A percentile compares a stretch with the other conserved stretches of the same genome.
Conservation (phyloP, 1,139 yeast genomes). For the Diutina siamensis region DNA sequence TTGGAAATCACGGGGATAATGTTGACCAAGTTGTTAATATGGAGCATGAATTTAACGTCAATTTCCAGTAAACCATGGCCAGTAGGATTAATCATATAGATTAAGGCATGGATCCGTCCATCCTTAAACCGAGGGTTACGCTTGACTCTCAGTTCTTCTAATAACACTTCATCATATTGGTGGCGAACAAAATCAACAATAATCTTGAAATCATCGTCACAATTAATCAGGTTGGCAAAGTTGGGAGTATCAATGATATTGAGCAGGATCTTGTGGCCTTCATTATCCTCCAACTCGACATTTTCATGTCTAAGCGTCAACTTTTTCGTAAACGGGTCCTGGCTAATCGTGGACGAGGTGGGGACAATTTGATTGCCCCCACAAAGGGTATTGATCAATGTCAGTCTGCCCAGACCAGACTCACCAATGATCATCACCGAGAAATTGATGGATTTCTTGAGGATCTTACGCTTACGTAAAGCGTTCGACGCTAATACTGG, state of each 20-base stretch:
- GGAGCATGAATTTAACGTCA: constrained; percentile 40
- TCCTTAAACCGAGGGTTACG: constrained; percentile 15
- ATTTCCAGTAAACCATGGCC: constrained; percentile 15
- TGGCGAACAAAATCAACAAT: constrained; percentile 12
- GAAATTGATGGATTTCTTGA: constrained; percentile 42
- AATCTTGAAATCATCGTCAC: constrained; percentile 12
- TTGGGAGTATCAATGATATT: constrained; percentile 44
- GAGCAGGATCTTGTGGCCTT: constrained; percentile 36
- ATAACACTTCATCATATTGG: constrained; percentile 12
- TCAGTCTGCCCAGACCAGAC: constrained; percentile 50
- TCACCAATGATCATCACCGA: constrained; percentile 51
- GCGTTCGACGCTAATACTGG: constrained; percentile 10
- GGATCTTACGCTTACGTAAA: constrained; percentile 46
- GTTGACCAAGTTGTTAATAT: constrained; percentile 39
- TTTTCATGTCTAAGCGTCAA: constrained; percentile 37
- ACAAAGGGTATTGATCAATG: constrained; percentile 59
- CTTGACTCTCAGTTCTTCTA: constrained; percentile 12
- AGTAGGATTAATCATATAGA: constrained; percentile 12
- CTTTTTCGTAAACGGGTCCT: constrained; percentile 32
- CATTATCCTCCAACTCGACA: constrained; percentile 40
- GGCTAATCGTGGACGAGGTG: constrained; percentile 21
- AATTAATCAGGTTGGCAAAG: constrained; percentile 54
- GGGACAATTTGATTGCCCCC: constrained; percentile 50
- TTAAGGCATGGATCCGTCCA: constrained; percentile 11
- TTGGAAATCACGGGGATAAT: constrained; percentile 47